Evolutionary conservation across 805 yeast species (phyloP).

Genomic region (Yarrowia phangngaensis): DNA sequence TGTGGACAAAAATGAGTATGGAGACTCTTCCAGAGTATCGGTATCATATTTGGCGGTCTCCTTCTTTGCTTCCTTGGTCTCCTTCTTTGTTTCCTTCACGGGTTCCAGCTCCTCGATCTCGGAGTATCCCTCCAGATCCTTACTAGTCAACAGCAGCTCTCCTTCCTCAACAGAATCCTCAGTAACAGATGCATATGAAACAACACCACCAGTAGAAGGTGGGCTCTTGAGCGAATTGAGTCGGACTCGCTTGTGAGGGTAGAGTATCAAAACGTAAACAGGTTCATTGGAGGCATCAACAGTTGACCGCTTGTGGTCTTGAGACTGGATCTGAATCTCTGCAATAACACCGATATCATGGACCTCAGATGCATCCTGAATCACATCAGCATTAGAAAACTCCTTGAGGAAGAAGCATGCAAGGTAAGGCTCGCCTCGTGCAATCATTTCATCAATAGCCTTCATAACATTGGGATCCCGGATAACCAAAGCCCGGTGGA

Average conservation of each 20-base stretch:
- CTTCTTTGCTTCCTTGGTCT: conserved; percentile 2
- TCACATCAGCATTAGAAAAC: conserved; percentile 21
- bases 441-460: conserved; percentile 25
- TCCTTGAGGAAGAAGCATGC: conserved; percentile 25
- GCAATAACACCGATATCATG: conserved; percentile 26
- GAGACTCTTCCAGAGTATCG: not conserved
- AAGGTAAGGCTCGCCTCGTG: conserved; percentile 23
- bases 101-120: too few species aligned
- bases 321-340: conserved; percentile 25
- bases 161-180: conserved; percentile 19
- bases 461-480: conserved; percentile 25
- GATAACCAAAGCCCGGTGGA: conserved; percentile 24
- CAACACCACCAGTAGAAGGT: conserved; percentile 11
- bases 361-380: conserved; percentile 23
- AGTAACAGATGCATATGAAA: conserved; percentile 18
- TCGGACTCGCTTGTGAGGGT: conserved; percentile 26
- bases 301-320: conserved; percentile 23
- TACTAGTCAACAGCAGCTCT: conserved; percentile 21
- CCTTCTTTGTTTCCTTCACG: not conserved
- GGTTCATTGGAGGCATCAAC: conserved; percentile 26
- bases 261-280: conserved; percentile 19
- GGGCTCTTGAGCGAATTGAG: conserved; percentile 22
- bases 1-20: conserved; percentile 23
- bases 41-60: conserved; percentile 5
- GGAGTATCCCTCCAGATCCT: conserved; percentile 17